Conservation (phyloP, 306 rosid genomes). For the Delonix regia region DNA sequence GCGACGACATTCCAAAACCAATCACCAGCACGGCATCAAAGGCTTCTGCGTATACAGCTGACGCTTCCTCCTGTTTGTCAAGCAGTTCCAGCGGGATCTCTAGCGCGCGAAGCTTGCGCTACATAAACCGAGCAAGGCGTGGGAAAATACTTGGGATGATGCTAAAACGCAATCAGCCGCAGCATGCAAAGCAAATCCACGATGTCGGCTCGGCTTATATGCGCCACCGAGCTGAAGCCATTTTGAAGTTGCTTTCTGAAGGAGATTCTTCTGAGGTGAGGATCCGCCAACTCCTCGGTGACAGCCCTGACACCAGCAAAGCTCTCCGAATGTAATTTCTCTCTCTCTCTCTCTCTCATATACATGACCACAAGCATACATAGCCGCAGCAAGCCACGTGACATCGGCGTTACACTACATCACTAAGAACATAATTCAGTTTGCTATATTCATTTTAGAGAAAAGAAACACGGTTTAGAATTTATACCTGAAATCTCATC, state of each 20-base stretch:
- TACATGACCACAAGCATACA: neutral
- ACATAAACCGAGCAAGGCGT: slow-evolving; percentile 37
- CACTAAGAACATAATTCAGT: neutral
- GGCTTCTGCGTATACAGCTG: slow-evolving; percentile 48
- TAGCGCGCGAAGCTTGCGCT: slow-evolving; percentile 56
- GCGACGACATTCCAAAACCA: slow-evolving; percentile 37
- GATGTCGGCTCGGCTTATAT: slow-evolving; percentile 47
- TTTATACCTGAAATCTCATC: neutral
- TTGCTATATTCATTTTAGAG: neutral
- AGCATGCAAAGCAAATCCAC: slow-evolving; percentile 22
- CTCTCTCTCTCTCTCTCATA: slow-evolving; percentile 20
- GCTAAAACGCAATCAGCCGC: slow-evolving; percentile 27
- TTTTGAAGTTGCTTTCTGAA: slow-evolving; percentile 64
- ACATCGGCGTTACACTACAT: neutral
- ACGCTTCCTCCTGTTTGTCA: slow-evolving; percentile 65
- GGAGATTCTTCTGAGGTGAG: slow-evolving; percentile 70
- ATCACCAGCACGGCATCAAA: slow-evolving; percentile 21
- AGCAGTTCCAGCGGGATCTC: slow-evolving; percentile 59
- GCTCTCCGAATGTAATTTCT: slow-evolving; percentile 83
- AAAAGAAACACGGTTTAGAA: neutral
- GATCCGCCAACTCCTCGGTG: slow-evolving; percentile 83
- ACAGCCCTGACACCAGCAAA: slow-evolving; percentile 97
- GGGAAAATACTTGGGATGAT: slow-evolving; percentile 25
- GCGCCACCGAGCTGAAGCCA: slow-evolving; percentile 69
- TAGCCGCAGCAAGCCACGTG: slow-evolving; percentile 8